Base-by-base conservation (phyloP, 2,329 filamentous ascomycete species). In the Exophiala xenobiotica region DNA sequence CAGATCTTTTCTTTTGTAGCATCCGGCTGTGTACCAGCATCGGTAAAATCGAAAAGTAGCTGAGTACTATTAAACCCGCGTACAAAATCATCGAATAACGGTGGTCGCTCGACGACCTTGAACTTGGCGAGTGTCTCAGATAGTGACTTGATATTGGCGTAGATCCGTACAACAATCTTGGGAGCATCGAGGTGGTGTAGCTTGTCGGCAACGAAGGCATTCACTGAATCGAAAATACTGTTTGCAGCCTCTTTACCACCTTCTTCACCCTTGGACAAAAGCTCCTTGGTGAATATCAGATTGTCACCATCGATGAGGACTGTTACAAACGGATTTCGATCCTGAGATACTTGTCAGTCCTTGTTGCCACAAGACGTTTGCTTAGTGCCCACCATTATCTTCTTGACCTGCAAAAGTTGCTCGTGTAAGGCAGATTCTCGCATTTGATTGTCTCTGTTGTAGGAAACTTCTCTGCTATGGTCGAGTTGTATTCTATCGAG, bases 281-380 rank as follows among this genome's bases (percentile, higher is more conserved):
- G 72, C 14, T 77, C 68, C 48, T 81, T 75, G 38, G 70, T 67
- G 59, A 82, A 82, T 55, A 81, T 72, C 65, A 79, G 75, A 38
- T 74, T 76, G 57, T 81, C 77, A 33, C 77, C 79, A 58, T 82
- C 79, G 42, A 82, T 70, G 27, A 82, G 67, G 24, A 79, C 69
- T 12, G 79, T 64, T 33, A 81, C 69, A 58, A 78, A 81, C 3
- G 78, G 73, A 64, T 81, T 76, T 46, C 74, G 73, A 45, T 77
- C 72, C 74, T 77, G 58, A 22, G 59, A 39, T 52, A 54, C 20
- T 35, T 26, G 14, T 46, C 29, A 56, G 37, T 53, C 53, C 39
- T 16, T 26, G 20, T 9, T 35, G 7, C 8, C 19, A 7, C 14
- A n/a, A 14, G 2, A 39, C 3, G 35, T 12, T 20, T 27, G 19